These are phyloP conservation scores for Cystofilobasidium bisporidii DNA, from an alignment of 768 basidiomycete species.

Conservation along the genomic window DNA sequence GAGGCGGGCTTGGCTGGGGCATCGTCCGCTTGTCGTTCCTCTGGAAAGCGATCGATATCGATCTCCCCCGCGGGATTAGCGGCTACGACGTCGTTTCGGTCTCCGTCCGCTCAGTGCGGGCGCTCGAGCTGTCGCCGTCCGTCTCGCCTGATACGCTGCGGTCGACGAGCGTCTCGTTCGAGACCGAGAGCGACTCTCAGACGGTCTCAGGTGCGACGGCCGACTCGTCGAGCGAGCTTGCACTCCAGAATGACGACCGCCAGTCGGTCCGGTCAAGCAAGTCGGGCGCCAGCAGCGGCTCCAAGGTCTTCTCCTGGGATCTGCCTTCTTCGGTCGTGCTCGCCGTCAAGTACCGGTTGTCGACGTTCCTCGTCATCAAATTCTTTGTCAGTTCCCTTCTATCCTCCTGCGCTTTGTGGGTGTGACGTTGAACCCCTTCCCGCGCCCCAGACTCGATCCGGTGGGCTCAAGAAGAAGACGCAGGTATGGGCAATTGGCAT, in stretches of 20 bases:
- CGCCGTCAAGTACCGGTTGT: constrained; percentile 39
- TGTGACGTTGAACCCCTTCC: no score
- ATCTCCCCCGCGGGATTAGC: constrained; percentile 34
- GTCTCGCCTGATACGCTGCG: constrained; percentile 24
- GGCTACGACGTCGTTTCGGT: constrained; percentile 38
- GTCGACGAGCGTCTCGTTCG: constrained; percentile 32
- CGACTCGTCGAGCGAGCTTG: constrained; percentile 9
- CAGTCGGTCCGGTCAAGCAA: not conserved
- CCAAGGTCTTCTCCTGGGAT: constrained; percentile 19
- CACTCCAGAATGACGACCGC: not conserved
- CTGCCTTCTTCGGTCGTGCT: constrained; percentile 31
- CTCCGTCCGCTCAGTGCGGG: constrained; percentile 30
- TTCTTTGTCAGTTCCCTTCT: constrained; percentile 25
- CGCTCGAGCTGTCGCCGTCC: constrained; percentile 29
- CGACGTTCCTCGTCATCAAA: constrained; percentile 36
- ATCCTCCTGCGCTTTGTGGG: no score
- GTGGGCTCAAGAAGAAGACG: constrained; percentile 35
- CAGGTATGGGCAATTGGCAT: constrained; percentile 33
- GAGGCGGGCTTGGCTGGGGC: constrained; percentile 39
- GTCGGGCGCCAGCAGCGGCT: not conserved
- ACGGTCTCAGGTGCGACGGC: constrained; percentile 18
- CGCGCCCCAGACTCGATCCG: constrained; percentile 10
- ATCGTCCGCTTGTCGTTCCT: constrained; percentile 35
- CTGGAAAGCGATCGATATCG: constrained; percentile 39
- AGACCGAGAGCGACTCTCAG: constrained; percentile 35